Base-by-base conservation (phyloP, 2,329 filamentous ascomycete genomes). In the Aureobasidium zeae region DNA sequence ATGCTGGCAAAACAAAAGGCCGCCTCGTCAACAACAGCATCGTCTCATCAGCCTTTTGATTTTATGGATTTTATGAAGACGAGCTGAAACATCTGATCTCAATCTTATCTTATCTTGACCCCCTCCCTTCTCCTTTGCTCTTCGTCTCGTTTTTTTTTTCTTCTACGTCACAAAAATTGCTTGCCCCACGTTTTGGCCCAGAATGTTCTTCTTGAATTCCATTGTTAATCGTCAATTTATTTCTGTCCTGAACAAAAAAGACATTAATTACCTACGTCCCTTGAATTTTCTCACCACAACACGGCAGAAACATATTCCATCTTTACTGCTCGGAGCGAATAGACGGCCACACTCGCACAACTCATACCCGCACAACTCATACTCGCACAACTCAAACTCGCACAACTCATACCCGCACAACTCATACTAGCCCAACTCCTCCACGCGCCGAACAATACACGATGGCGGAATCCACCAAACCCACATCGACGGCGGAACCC, bases 31-130 rank as follows among this genome's bases (percentile, higher is more conserved):
- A 66, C 61, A 17, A 13, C 44, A 12, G 13, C n/a, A n/a, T n/a
- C n/a, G n/a, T n/a, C n/a, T n/a, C n/a, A n/a, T n/a, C n/a, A 30
- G 16, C 57, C 55, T 10, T 60, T 74, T 4, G 70, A 72, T 54
- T 57, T 75, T 19, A 67, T 75, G 59, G 72, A 75, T 52, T 72
- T 75, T 52, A 63, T 74, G 48, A 68, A 73, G 53, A 65, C 30
- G 13, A 31, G n/a, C 8, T 45, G 33, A 34, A 13, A 7, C 31
- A 38, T 11, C 17, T 22, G 6, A 26, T 37, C 17, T 5, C n/a
- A 20, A 17, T 15, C 15, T 21, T 17, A 33, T 24, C 19, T 11
- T 12, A 16, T 17, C 30, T 20, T 16, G 29, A 20, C 11, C n/a
- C 8, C 28, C 13, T 11, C 10, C 9, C 10, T 11, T 9, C 22